Base-by-base conservation (phyloP, 176 grass and related monocot species). In the Oropetium thomaeum region DNA sequence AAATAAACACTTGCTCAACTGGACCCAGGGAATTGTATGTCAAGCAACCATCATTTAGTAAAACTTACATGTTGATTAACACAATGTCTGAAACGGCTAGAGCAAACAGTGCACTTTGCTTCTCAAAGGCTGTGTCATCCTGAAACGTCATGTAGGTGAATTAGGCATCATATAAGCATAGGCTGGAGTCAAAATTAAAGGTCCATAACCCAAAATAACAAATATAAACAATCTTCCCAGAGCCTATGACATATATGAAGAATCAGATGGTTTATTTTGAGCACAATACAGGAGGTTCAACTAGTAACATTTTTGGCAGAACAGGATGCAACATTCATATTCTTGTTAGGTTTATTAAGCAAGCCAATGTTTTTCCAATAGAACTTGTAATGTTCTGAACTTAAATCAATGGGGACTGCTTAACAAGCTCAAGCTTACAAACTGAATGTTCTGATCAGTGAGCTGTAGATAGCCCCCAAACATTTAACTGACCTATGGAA, bases 51-150 rank as follows among this genome's bases (percentile, higher is more conserved):
- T 57, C 34, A 38, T 38, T 62, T 42, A 57, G 34, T 26, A 25
- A 58, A 58, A 73, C 91, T 92, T 92, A 98, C 96, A 98, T 98
- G 66, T 98, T 98, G 77, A 98, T 98, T 37, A 98, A 85, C 62
- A 98, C 96, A 61, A 98, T 98, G 74, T 98, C 96, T 1, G 96
- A 98, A 80, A 98, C 87, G 6, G 96, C 96, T 76, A 98, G 85
- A 79, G 96, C 96, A 98, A 98, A 98, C 65, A 98, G 72, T 5
- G 96, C 96, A 86, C 96, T 98, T 75, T 98, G 96, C 57, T 98
- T 98, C 84, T 98, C 96, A 92, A 98, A 98, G 33, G 91, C 89
- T 33, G 96, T 98, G 79, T 98, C 96, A 80, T 98, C 96, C 96
- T 98, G 85, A 76, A 87, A 86, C 39, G 27, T 57, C 2, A 62